Evolutionary conservation across 164 flowering plant genomes (phyloP), one percentile per base, ranked within the genome.

Genomic region (Taxillus chinensis): DNA sequence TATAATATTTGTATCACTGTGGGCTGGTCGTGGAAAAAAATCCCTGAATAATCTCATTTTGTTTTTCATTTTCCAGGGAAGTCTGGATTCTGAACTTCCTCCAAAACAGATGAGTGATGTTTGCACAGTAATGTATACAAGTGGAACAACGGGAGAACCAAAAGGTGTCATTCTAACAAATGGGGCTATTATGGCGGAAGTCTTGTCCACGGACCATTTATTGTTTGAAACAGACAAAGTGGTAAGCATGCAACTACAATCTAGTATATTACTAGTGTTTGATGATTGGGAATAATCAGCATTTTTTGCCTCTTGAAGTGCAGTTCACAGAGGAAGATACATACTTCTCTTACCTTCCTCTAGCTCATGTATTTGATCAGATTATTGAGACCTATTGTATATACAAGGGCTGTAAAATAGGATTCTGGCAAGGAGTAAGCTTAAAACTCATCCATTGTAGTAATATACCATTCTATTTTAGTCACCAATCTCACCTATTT

Each of bases 111-210:
- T 68, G 75, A 75, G 72, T 55, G 86, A 86, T 52, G 73, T 85
- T 10, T 83, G 84, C 78, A 87, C 96, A 12, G 89, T 95, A 75
- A 87, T 95, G 97, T 91, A 95, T 62, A 91, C 97, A 0, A 95
- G 99, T 77, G 99, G 99, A 63, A 95, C 99, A 27, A 95, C 96
- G 0, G 99, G 99, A 63, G 98, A 95, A 53, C 99, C 99, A 45
- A 95, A 95, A 74, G 99, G 99, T 15, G 99, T 95, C 37, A 71
- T 92, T 57, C 69, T 95, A 39, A 75, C 73, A 15, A 87, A 82
- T 65, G 78, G 45, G 42, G 86, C 85, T 56, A 61, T 92, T 58
- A 62, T 85, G 75, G 75, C 84, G 3, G 82, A 82, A 77, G 89
- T 92, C 45, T 66, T 85, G 67, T 73, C 83, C 12, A 70, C 74